These are phyloP conservation scores for Aspergillus sclerotialis DNA, from an alignment of 2,329 filamentous ascomycete genomes.

Conservation along the genomic window DNA sequence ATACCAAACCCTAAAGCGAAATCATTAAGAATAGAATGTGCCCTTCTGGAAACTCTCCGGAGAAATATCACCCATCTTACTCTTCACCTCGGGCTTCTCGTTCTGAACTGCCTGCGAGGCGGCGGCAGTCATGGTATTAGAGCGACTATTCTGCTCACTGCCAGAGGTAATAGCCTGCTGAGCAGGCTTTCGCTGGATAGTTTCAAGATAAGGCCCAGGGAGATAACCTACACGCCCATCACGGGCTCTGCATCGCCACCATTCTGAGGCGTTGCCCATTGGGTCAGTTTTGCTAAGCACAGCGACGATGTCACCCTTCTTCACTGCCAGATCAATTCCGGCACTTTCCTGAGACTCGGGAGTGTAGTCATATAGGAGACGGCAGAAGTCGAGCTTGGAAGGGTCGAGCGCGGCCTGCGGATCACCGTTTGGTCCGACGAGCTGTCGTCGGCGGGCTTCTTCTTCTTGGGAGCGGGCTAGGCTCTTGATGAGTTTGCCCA, in stretches of 20 bases:
- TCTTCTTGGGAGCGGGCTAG: slow-evolving; percentile 80
- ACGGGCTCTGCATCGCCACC: slow-evolving; percentile 91
- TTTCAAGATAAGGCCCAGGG: slow-evolving; percentile 82
- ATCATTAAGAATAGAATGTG: slow-evolving; percentile 55
- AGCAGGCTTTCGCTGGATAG: slow-evolving; percentile 51
- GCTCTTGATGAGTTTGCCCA: slow-evolving; percentile 88
- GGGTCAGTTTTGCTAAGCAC: slow-evolving; percentile 90
- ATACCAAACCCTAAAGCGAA: not conserved
- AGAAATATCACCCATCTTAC: slow-evolving; percentile 58
- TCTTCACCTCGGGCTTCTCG: slow-evolving; percentile 46
- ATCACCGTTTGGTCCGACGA: slow-evolving; percentile 46
- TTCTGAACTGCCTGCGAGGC: slow-evolving; percentile 15
- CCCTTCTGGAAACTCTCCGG: slow-evolving; percentile 67
- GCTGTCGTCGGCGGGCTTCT: slow-evolving; percentile 49
- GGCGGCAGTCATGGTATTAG: slow-evolving; percentile 46
- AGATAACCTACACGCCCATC: slow-evolving; percentile 89
- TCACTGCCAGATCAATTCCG: slow-evolving; percentile 82
- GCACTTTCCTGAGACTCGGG: slow-evolving; percentile 60
- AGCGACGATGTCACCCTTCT: slow-evolving; percentile 92
- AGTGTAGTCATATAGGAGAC: slow-evolving; percentile 87
- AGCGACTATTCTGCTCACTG: slow-evolving; percentile 40
- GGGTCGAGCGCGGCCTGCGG: slow-evolving; percentile 61
- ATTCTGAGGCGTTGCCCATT: slow-evolving; percentile 84
- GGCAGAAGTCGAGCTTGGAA: slow-evolving; percentile 91
- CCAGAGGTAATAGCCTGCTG: slow-evolving; percentile 39